Conservation (phyloP, 345 rosid species). For the Salix viminalis region DNA sequence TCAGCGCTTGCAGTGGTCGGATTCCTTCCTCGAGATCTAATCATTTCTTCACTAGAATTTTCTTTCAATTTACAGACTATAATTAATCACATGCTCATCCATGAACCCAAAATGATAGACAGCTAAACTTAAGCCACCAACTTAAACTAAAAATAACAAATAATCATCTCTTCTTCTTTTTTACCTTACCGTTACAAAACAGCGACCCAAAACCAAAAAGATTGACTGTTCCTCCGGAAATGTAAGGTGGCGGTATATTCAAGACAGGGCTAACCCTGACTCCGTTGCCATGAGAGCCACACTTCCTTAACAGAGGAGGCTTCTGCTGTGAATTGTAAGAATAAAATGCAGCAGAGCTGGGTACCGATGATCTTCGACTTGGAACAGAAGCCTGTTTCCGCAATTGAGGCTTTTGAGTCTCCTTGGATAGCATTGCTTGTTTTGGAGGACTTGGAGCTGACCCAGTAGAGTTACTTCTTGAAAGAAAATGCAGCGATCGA, state of each 20-base stretch:
- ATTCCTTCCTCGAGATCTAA: slow-evolving; percentile 15
- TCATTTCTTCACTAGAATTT: slow-evolving; percentile 8
- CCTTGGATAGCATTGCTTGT: slow-evolving; percentile 32
- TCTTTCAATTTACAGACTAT: slow-evolving; percentile 32
- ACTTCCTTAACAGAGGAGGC: slow-evolving; percentile 43
- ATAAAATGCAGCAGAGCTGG: slow-evolving; percentile 29
- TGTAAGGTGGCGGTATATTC: slow-evolving; percentile 62
- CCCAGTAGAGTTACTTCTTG: slow-evolving; percentile 89
- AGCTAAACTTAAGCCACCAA: slow-evolving; percentile 31
- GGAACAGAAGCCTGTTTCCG: slow-evolving; percentile 50
- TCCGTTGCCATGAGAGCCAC: slow-evolving; percentile 49
- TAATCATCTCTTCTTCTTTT: slow-evolving; percentile 50
- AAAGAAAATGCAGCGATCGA: slow-evolving; percentile 60
- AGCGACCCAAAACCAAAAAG: slow-evolving; percentile 68
- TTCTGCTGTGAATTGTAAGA: slow-evolving; percentile 33
- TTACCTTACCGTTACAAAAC: slow-evolving; percentile 67
- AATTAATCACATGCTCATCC: slow-evolving; percentile 40
- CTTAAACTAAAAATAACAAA: neutral
- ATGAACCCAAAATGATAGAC: slow-evolving; percentile 19
- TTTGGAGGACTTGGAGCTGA: slow-evolving; percentile 55
- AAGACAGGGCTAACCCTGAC: slow-evolving; percentile 65
- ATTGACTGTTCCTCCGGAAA: slow-evolving; percentile 56
- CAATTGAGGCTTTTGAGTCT: slow-evolving; percentile 39
- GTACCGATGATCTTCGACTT: slow-evolving; percentile 38
- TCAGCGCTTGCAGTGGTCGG: neutral